Evolutionary conservation across 1,284 basidiomycete species (phyloP), one percentile per base, ranked within the genome.

Genomic region (Thecaphora frezii): DNA sequence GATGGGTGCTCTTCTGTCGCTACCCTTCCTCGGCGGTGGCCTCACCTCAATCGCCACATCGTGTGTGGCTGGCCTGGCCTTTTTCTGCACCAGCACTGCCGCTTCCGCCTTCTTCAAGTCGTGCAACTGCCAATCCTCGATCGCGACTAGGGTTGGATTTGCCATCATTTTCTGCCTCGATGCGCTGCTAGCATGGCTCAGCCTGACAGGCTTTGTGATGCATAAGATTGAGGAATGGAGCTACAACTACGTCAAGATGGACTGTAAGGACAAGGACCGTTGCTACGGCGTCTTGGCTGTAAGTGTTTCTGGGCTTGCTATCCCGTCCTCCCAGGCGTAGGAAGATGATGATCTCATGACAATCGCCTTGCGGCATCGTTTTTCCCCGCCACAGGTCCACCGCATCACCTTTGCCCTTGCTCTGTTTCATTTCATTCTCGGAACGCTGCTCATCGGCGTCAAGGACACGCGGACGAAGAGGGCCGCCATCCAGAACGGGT

Each of bases 81-180:
- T 79, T 69, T 78, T 79, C 64, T 81, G 77, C 79, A 89, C 89
- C 9, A 90, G 89, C 44, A 90, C 88, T 37, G 90, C 90, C 73
- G 93, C 93, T 12, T 93, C 91, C 36, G 94, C 97, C 83, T 91
- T 98, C 82, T 96, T 88, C 86, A 96, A 96, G 83, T 93, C 91
- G 53, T 98, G 94, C 82, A 97, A 97, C 80, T 98, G 94, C 82
- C 97, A 97, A 78, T 96, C 92, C 12, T 96, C 92, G 1, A 97
- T 98, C 69, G 94, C 94, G 0, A 98, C 94, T 36, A 88, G 94
- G 74, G 89, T 98, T 56, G 94, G 94, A 38, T 98, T 93, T 81
- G 92, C 92, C 21, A 86, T 98, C 76, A 94, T 98, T 80, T 96
- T 98, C 82, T 88, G 88, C 47, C 81, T 97, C 47, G 94, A 96